Evolutionary conservation across 768 basidiomycete genomes (phyloP).

Genomic region (Scleroderma citrinum): DNA sequence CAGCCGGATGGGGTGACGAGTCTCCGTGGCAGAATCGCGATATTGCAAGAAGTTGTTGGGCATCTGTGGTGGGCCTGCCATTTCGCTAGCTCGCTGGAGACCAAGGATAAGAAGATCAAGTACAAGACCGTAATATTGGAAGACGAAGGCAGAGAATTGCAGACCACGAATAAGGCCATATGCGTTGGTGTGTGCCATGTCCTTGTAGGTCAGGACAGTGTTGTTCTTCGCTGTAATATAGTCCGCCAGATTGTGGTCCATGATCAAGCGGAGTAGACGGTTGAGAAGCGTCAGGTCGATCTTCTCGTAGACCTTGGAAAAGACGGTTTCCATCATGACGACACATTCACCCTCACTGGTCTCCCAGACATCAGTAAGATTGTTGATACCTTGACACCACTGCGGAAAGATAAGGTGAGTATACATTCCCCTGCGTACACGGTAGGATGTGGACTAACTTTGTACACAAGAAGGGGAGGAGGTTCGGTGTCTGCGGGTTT

Average conservation of each 20-base stretch:
- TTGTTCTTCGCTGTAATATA: slow-evolving; percentile 99
- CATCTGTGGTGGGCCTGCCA: slow-evolving; percentile 96
- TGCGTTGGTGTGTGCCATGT: slow-evolving; percentile 98
- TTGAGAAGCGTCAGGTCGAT: slow-evolving; percentile 95
- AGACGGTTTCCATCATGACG: slow-evolving; percentile 97
- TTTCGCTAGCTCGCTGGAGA: slow-evolving; percentile 96
- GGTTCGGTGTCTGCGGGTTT: slow-evolving; percentile 98
- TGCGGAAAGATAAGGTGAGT: neutral
- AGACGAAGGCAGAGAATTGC: slow-evolving; percentile 98
- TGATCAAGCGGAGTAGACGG: slow-evolving; percentile 89
- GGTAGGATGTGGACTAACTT: slow-evolving; percentile 34
- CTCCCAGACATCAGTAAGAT: slow-evolving; percentile 97
- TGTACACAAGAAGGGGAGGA: slow-evolving; percentile 94
- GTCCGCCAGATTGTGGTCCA: slow-evolving; percentile 98
- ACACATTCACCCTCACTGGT: slow-evolving; percentile 96
- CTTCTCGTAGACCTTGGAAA: slow-evolving; percentile 98
- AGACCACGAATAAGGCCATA: slow-evolving; percentile 96
- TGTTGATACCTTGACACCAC: slow-evolving; percentile 99
- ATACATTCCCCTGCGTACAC: neutral
- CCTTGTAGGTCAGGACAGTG: slow-evolving; percentile 89
- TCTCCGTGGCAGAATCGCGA: slow-evolving; percentile 92
- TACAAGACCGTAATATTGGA: slow-evolving; percentile 97
- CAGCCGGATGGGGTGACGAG: slow-evolving; percentile 93
- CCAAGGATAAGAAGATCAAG: slow-evolving; percentile 94
- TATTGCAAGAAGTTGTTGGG: slow-evolving; percentile 99